phyloP scores from a whole-genome alignment of 2,329 filamentous ascomycete genomes.

The Ophiocordyceps camponoti-rufipedis region DNA sequence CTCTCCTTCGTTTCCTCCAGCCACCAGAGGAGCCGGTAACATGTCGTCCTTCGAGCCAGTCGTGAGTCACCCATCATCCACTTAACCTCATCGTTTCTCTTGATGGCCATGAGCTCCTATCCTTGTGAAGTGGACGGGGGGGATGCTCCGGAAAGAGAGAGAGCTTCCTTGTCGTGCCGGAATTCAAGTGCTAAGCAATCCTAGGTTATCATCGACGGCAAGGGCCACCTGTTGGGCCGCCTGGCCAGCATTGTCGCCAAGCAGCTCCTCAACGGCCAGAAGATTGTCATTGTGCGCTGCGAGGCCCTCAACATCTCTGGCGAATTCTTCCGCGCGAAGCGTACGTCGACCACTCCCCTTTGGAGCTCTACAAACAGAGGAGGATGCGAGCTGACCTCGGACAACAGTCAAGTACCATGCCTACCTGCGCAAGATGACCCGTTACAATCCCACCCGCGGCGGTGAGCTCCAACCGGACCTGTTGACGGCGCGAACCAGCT shows the following conservation, averaged over 20 bases:
- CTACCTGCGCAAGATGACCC: constrained; percentile 99
- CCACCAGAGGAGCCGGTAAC: constrained; percentile 22
- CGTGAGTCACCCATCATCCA: constrained; percentile 31
- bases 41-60: constrained; percentile 55
- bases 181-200: background rate
- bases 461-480: constrained; percentile 37
- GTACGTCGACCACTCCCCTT: constrained; percentile 45
- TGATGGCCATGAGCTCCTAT: too few species aligned
- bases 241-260: constrained; percentile 96
- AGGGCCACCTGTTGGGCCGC: constrained; percentile 98
- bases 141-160: background rate
- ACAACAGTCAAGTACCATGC: constrained; percentile 98
- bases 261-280: constrained; percentile 97
- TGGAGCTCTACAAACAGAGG: background rate
- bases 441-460: constrained; percentile 98
- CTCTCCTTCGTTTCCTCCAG: constrained; percentile 12
- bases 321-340: constrained; percentile 99
- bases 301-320: constrained; percentile 99
- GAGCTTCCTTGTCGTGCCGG: too few species aligned
- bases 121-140: background rate
- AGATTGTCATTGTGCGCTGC: constrained; percentile 97
- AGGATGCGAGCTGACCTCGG: constrained; percentile 23
- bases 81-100: background rate
- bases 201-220: constrained; percentile 98
- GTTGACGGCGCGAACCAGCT: constrained; percentile 13